Evolutionary conservation across 1,139 yeast genomes (phyloP).

Genomic region (Pichia sorboxylosa): DNA sequence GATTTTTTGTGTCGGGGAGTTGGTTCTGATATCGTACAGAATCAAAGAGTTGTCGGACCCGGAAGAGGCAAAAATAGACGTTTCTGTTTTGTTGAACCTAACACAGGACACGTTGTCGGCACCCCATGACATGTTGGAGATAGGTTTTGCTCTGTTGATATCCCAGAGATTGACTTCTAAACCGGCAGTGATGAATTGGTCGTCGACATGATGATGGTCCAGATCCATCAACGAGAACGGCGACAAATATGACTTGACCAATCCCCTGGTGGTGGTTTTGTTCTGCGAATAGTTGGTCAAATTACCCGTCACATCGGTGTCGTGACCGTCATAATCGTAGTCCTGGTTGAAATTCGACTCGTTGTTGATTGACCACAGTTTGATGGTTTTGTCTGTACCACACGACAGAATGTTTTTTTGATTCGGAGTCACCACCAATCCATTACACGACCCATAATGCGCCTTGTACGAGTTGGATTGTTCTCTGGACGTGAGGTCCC

Average conservation of each 20-base stretch:
- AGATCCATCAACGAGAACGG: slow-evolving; percentile 76
- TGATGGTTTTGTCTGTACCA: slow-evolving; percentile 83
- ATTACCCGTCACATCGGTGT: no score
- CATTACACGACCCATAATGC: slow-evolving; percentile 84
- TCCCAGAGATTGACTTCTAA: slow-evolving; percentile 88
- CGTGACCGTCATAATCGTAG: slow-evolving; percentile 22
- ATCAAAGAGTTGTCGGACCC: slow-evolving; percentile 90
- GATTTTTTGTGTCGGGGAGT: slow-evolving; percentile 84
- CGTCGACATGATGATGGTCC: slow-evolving; percentile 73
- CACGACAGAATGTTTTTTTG: slow-evolving; percentile 58
- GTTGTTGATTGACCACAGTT: slow-evolving; percentile 60
- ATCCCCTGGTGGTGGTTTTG: slow-evolving; percentile 28
- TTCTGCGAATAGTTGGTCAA: no score
- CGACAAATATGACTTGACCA: slow-evolving; percentile 68
- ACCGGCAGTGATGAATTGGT: slow-evolving; percentile 85
- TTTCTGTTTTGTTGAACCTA: slow-evolving; percentile 81
- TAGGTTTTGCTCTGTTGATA: slow-evolving; percentile 61
- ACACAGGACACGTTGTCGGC: slow-evolving; percentile 81
- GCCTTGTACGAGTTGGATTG: slow-evolving; percentile 75
- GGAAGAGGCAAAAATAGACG: slow-evolving; percentile 78
- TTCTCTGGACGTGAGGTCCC: slow-evolving; percentile 72
- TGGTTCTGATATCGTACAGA: slow-evolving; percentile 84
- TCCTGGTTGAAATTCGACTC: slow-evolving; percentile 25
- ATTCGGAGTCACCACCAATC: slow-evolving; percentile 67
- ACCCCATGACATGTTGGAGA: slow-evolving; percentile 84